Base-by-base conservation (phyloP, 2,329 filamentous ascomycete species). In the Phialocephala subalpina region DNA sequence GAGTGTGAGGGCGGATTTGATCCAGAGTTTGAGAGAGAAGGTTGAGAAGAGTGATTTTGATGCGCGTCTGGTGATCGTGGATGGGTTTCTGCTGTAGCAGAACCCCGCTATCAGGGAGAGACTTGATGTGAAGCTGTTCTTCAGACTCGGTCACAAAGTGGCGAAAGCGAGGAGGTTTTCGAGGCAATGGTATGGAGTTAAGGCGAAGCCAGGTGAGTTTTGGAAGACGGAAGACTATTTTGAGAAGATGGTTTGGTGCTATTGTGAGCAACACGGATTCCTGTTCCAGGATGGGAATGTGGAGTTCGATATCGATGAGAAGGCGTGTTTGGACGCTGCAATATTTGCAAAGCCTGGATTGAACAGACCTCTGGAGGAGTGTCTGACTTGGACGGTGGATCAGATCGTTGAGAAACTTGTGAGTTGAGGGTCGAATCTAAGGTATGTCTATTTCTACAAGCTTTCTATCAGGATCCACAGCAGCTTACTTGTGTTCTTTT, bases 381-480 rank as follows among this genome's bases (percentile, higher is more conserved):
- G 22, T 14, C 27, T 52, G 47, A 27, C 16, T 52, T 25, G 47
- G 20, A 9, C 47, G 9, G 20, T 52, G 47, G 22, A 29, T n/a
- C 18, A 47, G 42, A 47, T 47, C 42, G 18, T 47, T 47, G 16
- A 47, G 18, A 22, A n/a, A 8, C 42, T 47, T n/a, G 3, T 14
- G 8, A 3, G 9, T 22, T 47, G n/a, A 47, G n/a, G 18, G 11
- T 40, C 36, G n/a, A n/a, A 20, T n/a, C 20, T 7, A 47, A 22
- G 36, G 56, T 16, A 16, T 45, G 56, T 38, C 35, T 42, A 38
- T 58, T 9, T 35, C 56, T 56, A 64, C 22, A 62, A 22, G 42
- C 64, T 63, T 47, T 69, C 65, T 47, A 69, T 61, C 53, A 69
- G 33, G 33, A 69, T 63, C 67, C 67, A 69, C 20, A 69, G 38